A percentile compares a stretch with the other conserved stretches of the same genome.
These are phyloP conservation scores for Galerina marginata DNA, from an alignment of 768 basidiomycete species.

Conservation along the genomic window DNA sequence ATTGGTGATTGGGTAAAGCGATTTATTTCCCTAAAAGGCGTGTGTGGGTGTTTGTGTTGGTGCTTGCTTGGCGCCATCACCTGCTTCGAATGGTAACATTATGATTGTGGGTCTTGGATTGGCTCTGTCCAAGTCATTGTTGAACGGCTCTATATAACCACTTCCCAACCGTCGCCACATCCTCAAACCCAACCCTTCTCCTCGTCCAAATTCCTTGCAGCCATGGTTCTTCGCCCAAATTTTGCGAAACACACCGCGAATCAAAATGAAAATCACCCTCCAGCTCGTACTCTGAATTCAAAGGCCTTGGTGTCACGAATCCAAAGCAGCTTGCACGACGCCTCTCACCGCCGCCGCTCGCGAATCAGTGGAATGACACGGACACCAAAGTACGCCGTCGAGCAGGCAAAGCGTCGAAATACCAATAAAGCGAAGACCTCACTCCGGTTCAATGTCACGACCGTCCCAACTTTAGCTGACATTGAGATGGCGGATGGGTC, in stretches of 20 bases:
- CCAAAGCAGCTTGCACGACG: constrained; percentile 8
- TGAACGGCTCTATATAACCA: too few species aligned
- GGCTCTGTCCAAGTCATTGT: too few species aligned
- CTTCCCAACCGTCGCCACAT: too few species aligned
- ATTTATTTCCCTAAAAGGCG: too few species aligned
- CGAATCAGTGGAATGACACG: constrained; percentile 33
- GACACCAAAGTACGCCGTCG: constrained; percentile 38
- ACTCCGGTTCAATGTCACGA: constrained; percentile 32
- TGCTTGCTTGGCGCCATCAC: too few species aligned
- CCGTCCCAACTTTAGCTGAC: constrained; percentile 25
- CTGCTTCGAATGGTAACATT: too few species aligned
- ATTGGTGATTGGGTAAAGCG: too few species aligned
- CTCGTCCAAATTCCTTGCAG: background rate
- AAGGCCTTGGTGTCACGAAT: constrained; percentile 1
- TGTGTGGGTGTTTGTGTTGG: too few species aligned
- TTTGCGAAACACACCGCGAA: background rate
- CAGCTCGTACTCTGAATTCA: background rate
- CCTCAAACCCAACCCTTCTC: too few species aligned
- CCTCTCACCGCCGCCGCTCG: constrained; percentile 45
- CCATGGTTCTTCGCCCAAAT: constrained; percentile 35
- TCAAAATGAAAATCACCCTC: constrained; percentile 2
- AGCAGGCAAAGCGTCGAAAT: constrained; percentile 44
- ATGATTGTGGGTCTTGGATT: too few species aligned
- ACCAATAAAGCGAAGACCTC: constrained; percentile 29
- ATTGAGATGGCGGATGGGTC: constrained; percentile 38